Conservation (phyloP, 768 basidiomycete genomes). For the Tulasnella sp. region DNA sequence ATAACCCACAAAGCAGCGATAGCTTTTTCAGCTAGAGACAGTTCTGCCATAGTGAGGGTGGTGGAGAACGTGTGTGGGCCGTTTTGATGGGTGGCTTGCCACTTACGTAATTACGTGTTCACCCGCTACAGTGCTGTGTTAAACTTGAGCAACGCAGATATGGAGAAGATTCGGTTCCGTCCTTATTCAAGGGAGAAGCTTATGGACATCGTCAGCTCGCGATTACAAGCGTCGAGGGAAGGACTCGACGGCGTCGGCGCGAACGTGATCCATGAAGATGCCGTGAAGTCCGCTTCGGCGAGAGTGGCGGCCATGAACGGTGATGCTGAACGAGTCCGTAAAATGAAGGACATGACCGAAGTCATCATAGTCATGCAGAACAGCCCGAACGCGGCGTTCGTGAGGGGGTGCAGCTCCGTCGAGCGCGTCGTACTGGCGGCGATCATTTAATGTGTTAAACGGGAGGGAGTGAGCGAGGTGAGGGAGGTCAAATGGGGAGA, state of each 20-base stretch:
- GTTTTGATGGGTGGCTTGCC: background rate
- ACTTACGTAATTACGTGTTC: background rate
- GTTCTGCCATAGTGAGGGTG: background rate
- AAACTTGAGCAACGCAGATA: slow-evolving; percentile 55
- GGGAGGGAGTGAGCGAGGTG: slow-evolving; percentile 85
- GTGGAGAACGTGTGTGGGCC: background rate
- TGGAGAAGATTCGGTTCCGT: slow-evolving; percentile 89
- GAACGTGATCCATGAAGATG: slow-evolving; percentile 60
- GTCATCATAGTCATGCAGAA: slow-evolving; percentile 88
- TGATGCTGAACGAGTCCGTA: slow-evolving; percentile 89
- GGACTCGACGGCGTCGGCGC: slow-evolving; percentile 47
- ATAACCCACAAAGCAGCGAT: background rate
- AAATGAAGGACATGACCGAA: slow-evolving; percentile 74
- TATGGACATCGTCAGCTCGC: slow-evolving; percentile 81
- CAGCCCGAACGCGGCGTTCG: slow-evolving; percentile 82
- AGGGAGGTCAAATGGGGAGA: no score
- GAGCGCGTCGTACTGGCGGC: slow-evolving; percentile 88
- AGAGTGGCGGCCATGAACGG: slow-evolving; percentile 83
- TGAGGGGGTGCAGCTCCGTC: slow-evolving; percentile 81
- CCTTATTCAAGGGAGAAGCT: slow-evolving; percentile 82
- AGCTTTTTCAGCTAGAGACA: background rate
- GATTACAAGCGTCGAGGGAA: slow-evolving; percentile 65
- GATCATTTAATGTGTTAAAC: slow-evolving; percentile 75
- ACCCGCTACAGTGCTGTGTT: no score
- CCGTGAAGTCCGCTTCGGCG: slow-evolving; percentile 82